phyloP scores from a whole-genome alignment of 805 yeast genomes.

The Hanseniaspora taiwanica region DNA sequence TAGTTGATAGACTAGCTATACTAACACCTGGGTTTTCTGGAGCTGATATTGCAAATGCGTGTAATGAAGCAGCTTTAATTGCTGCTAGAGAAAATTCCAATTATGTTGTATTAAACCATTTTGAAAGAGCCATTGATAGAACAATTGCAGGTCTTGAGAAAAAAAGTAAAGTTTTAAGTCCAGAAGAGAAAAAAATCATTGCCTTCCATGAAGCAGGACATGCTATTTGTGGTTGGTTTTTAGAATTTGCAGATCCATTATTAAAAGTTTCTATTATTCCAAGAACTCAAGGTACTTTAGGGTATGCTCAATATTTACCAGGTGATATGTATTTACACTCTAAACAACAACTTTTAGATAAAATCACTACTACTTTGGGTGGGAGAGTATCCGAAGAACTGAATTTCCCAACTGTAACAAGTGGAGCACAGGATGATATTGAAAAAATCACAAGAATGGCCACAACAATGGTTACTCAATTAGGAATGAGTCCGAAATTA shows the following conservation, averaged over 20 bases:
- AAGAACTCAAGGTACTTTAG: conserved; percentile 87
- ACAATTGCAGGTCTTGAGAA: conserved; percentile 91
- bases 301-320: conserved; percentile 92
- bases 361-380: conserved; percentile 91
- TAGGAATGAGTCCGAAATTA: conserved; percentile 77
- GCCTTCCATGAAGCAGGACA: conserved; percentile 97
- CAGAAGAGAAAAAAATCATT: conserved; percentile 71
- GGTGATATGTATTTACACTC: conserved; percentile 74
- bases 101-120: conserved; percentile 53
- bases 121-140: conserved; percentile 87
- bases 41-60: conserved; percentile 90
- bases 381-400: conserved; percentile 88
- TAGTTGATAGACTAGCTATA: conserved; percentile 78
- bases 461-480: conserved; percentile 71
- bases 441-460: conserved; percentile 86
- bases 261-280: conserved; percentile 91
- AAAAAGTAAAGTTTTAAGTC: conserved; percentile 63
- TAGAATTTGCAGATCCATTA: conserved; percentile 79
- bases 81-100: conserved; percentile 71
- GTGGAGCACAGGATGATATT: conserved; percentile 89
- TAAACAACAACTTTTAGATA: conserved; percentile 60
- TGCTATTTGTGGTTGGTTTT: conserved; percentile 90
- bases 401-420: conserved; percentile 75
- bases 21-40: conserved; percentile 93
- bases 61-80: conserved; percentile 87